Conservation (phyloP, 805 yeast genomes). For the Yamadazyma insecticola region DNA sequence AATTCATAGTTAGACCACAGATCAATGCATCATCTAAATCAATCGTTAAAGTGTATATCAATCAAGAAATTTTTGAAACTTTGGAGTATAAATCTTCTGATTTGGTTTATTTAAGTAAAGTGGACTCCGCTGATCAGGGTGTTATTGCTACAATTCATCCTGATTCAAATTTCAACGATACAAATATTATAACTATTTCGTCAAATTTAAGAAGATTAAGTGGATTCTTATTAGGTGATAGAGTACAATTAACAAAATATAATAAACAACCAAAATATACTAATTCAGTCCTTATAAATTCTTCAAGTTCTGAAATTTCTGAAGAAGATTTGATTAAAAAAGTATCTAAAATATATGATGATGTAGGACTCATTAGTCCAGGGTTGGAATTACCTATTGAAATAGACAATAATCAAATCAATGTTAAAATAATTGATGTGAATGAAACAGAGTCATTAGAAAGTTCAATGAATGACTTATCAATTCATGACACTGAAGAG, state of each 20-base stretch:
- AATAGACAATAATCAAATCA: slow-evolving; percentile 5
- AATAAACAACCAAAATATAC: slow-evolving; percentile 40
- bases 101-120: slow-evolving; percentile 39
- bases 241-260: slow-evolving; percentile 42
- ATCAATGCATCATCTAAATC: slow-evolving; percentile 19
- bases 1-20: slow-evolving; percentile 37
- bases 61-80: slow-evolving; percentile 42
- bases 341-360: slow-evolving; percentile 40
- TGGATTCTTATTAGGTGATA: slow-evolving; percentile 45
- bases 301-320: background rate
- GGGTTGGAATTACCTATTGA: slow-evolving; percentile 30
- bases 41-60: slow-evolving; percentile 33
- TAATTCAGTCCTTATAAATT: slow-evolving; percentile 1
- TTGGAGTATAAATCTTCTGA: slow-evolving; percentile 44
- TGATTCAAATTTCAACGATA: slow-evolving; percentile 25
- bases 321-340: slow-evolving; percentile 15
- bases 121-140: slow-evolving; percentile 42
- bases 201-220: slow-evolving; percentile 24
- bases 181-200: slow-evolving; percentile 25
- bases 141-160: slow-evolving; percentile 38
- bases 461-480: slow-evolving; percentile 26
- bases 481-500: slow-evolving; percentile 18
- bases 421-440: slow-evolving; percentile 25
- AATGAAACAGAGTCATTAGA: slow-evolving; percentile 31
- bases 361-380: slow-evolving; percentile 59